A percentile compares a stretch with the other conserved stretches of the same genome.
Evolutionary conservation across 352 stramenopile genomes (phyloP).

Genomic region (Pythium insidiosum): DNA sequence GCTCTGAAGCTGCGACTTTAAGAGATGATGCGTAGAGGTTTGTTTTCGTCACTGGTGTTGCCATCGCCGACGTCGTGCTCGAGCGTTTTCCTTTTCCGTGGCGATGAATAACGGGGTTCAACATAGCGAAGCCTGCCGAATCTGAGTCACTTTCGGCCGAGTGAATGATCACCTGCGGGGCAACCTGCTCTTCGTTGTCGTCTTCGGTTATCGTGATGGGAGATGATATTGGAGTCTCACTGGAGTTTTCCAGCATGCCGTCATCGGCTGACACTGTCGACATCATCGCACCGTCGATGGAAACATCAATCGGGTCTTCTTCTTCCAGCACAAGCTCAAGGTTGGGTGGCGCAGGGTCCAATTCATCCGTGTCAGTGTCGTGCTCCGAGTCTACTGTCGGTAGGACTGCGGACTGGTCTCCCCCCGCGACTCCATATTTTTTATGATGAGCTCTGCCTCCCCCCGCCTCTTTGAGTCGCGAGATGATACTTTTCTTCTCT

Average conservation of each 20-base stretch:
- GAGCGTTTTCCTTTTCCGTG: slow-evolving; percentile 8
- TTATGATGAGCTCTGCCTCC: too few species aligned
- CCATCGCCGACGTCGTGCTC: slow-evolving; percentile 13
- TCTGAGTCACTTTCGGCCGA: slow-evolving; percentile 59
- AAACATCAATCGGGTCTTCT: slow-evolving; percentile 39
- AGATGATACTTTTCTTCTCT: slow-evolving; percentile 25
- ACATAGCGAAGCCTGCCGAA: slow-evolving; percentile 42
- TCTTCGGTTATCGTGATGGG: slow-evolving; percentile 17
- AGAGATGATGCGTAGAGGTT: too few species aligned
- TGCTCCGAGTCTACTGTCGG: not conserved
- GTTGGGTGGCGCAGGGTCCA: not conserved
- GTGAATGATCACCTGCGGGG: slow-evolving; percentile 65
- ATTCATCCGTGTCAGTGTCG: not conserved
- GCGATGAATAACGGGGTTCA: slow-evolving; percentile 52
- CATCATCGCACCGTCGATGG: too few species aligned
- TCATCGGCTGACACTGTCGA: too few species aligned
- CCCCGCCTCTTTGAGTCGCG: slow-evolving; percentile 20
- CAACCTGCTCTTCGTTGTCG: slow-evolving; percentile 13
- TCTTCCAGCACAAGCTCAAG: slow-evolving; percentile 26
- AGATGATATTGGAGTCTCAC: not conserved
- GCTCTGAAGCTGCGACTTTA: too few species aligned
- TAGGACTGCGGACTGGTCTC: too few species aligned
- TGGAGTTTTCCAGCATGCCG: slow-evolving; percentile 1
- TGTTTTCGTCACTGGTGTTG: not conserved
- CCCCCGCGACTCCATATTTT: too few species aligned